Percentiles rank a stretch among this genome's conserved stretches.
Conservation (phyloP, 2,329 filamentous ascomycete species). For the Elsinoe arachidis region DNA sequence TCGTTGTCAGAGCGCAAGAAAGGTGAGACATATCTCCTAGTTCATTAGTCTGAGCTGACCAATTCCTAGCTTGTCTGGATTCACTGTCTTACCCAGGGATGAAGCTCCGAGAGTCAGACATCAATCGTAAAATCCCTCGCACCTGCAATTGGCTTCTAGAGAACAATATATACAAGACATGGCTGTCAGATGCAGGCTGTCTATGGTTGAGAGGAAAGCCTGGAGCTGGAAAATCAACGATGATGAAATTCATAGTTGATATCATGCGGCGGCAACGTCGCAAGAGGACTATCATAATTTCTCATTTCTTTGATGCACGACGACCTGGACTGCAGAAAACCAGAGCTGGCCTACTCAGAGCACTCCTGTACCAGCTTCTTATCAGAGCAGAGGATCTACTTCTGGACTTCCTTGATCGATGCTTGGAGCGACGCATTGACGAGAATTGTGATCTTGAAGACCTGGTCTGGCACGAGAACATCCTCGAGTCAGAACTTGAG, state of each 20-base stretch:
- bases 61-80: not conserved
- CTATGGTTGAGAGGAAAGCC: constrained; percentile 11
- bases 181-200: not conserved
- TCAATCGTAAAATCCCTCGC: not conserved
- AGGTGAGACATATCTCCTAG: not conserved
- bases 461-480: not conserved
- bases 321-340: not conserved
- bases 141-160: constrained; percentile 6
- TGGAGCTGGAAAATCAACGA: constrained; percentile 8
- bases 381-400: not conserved
- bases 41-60: not conserved
- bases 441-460: not conserved
- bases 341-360: not conserved
- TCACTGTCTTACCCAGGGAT: not conserved
- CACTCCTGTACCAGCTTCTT: not conserved
- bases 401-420: not conserved
- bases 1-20: not conserved
- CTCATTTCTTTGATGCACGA: not conserved
- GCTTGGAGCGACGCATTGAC: not conserved
- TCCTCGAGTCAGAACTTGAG: not conserved
- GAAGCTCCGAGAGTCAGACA: not conserved
- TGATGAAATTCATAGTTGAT: constrained; percentile 8
- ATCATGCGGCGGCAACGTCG: not conserved
- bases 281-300: not conserved
- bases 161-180: not conserved